Evolutionary conservation across 2,329 filamentous ascomycete genomes (phyloP), one percentile per base, ranked within the genome.

Genomic region (Orbilia brochopaga): DNA sequence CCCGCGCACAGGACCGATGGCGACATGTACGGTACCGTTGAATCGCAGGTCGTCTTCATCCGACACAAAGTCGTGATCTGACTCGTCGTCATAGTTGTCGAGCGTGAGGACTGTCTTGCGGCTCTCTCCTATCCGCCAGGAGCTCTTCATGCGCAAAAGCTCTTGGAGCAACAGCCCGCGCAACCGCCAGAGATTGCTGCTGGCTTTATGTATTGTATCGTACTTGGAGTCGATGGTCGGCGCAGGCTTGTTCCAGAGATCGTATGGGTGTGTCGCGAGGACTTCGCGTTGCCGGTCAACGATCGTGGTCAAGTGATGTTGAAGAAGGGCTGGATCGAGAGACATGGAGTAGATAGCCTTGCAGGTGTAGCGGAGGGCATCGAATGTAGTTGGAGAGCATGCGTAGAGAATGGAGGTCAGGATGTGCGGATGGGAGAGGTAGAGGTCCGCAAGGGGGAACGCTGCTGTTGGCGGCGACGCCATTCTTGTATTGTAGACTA

Each of bases 301-400:
- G 21, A 70, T 64, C 8, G 30, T 52, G 27, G 32, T 59, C 1
- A 70, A 40, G 30, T 70, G 66, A 17, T 70, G 40, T 30, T 59
- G 40, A 21, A 70, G 48, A 11, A 70, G 59, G 6, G 24, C 48
- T 7, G 66, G 59, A 19, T 70, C 66, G 2, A 70, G 59, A 3
- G 66, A 70, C 66, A 70, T 70, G 42, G 66, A 70, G 15, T 70
- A 70, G 27, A 70, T 62, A 0, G 66, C 37, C 50, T 70, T 70
- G 50, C 66, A 70, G 10, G 66, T 70, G 19, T 70, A 70, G 15
- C 66, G 54, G 32, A 70, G 44, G 8, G 66, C 66, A 37, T 70
- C 66, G 24, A 70, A 70, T 8, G 59, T 70, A 1, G 66, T 70
- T 35, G 66, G 59, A 4, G 59, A 64, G 54, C 66, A 70, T 8